Evolutionary conservation across 2,329 filamentous ascomycete species (phyloP).

Genomic region (Colletotrichum sidae): DNA sequence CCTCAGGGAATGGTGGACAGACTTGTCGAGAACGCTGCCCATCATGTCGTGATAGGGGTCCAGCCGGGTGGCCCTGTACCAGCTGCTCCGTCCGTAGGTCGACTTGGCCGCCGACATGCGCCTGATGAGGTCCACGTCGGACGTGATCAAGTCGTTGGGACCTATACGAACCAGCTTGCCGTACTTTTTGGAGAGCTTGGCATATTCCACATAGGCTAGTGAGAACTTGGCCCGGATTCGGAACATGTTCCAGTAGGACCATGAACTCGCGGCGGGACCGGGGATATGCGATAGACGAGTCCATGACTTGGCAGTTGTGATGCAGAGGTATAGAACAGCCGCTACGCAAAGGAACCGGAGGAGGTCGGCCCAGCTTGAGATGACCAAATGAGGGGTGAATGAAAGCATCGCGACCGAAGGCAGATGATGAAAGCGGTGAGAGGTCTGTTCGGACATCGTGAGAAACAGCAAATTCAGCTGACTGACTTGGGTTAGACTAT

Average conservation of each 20-base stretch:
- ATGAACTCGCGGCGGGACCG: constrained; percentile 10
- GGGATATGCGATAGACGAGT: constrained; percentile 17
- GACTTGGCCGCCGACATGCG: constrained; percentile 51
- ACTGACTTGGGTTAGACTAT: no score
- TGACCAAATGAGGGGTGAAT: background rate
- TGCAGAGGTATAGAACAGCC: background rate
- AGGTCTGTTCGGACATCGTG: no score
- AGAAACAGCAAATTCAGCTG: no score
- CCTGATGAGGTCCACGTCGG: constrained; percentile 52
- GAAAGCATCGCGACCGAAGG: background rate
- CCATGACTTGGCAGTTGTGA: constrained; percentile 12
- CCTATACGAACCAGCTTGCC: constrained; percentile 52
- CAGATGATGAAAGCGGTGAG: no score
- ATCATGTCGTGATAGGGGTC: constrained; percentile 52
- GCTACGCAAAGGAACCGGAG: background rate
- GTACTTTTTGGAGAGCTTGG: constrained; percentile 3
- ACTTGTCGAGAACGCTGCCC: constrained; percentile 39
- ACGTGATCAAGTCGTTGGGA: constrained; percentile 54
- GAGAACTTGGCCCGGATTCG: constrained; percentile 7
- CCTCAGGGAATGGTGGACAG: constrained; percentile 32
- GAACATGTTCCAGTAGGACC: constrained; percentile 29
- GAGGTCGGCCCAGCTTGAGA: background rate
- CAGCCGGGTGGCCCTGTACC: constrained; percentile 62
- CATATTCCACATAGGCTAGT: constrained; percentile 17
- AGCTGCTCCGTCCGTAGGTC: constrained; percentile 50